A percentile compares a stretch with the other conserved stretches of the same genome.
These are phyloP conservation scores for Colletotrichum lindemuthianum DNA, from an alignment of 2,329 filamentous ascomycete genomes.

Conservation along the genomic window DNA sequence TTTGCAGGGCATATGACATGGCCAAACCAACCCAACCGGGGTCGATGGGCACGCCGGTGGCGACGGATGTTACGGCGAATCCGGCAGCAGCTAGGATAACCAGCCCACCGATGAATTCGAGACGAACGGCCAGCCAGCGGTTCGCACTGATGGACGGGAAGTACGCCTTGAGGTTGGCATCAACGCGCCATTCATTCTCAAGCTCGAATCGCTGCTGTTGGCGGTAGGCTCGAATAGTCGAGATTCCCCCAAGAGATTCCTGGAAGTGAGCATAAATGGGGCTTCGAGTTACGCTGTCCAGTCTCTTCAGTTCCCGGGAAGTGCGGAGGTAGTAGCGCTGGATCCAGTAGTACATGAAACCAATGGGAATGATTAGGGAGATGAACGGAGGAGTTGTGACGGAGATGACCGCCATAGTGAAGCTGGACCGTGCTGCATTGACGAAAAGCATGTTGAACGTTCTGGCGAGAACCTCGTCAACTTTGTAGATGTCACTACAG, in stretches of 20 bases:
- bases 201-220: conserved; percentile 87
- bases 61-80: conserved; percentile 83
- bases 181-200: conserved; percentile 98
- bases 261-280: conserved; percentile 99
- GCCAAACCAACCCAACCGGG: conserved; percentile 87
- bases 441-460: conserved; percentile 97
- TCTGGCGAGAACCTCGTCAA: conserved; percentile 93
- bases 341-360: conserved; percentile 86
- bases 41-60: conserved; percentile 70
- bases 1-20: conserved; percentile 97
- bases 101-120: conserved; percentile 94
- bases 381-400: conserved; percentile 83
- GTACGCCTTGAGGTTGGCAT: conserved; percentile 92
- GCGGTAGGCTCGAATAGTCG: conserved; percentile 93
- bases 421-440: conserved; percentile 78
- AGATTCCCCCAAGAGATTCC: conserved; percentile 92
- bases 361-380: conserved; percentile 82
- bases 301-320: conserved; percentile 92
- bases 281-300: conserved; percentile 94
- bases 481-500: conserved; percentile 76
- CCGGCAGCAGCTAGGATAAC: conserved; percentile 90
- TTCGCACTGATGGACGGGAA: conserved; percentile 96
- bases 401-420: conserved; percentile 89
- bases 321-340: conserved; percentile 97
- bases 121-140: conserved; percentile 91